phyloP scores from a whole-genome alignment of 129 eudicot genomes.

The Kitagawia praeruptora region DNA sequence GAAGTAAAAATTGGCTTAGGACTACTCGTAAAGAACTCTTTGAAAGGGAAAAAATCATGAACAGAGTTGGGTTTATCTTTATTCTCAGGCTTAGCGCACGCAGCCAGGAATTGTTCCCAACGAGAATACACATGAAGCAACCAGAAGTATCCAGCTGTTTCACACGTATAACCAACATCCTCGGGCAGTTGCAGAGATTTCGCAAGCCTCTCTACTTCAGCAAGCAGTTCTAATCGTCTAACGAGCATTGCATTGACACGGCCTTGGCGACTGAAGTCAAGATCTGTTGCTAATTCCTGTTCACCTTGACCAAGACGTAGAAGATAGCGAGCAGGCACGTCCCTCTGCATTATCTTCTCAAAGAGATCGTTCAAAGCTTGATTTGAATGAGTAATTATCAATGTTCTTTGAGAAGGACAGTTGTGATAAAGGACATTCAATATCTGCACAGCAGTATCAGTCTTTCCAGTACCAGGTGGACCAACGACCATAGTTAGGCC shows the following conservation, averaged over 20 bases:
- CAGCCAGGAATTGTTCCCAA: slow-evolving; percentile 92
- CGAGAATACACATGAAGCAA: slow-evolving; percentile 94
- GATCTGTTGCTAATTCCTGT: slow-evolving; percentile 96
- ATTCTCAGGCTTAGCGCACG: slow-evolving; percentile 39
- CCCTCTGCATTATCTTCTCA: slow-evolving; percentile 99
- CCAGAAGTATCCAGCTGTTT: slow-evolving; percentile 98
- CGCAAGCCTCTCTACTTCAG: slow-evolving; percentile 96
- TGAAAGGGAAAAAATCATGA: slow-evolving; percentile 73
- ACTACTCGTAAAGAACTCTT: slow-evolving; percentile 64
- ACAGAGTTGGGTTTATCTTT: slow-evolving; percentile 64
- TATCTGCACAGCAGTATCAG: slow-evolving; percentile 94
- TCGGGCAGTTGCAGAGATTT: slow-evolving; percentile 83
- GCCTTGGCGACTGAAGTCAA: slow-evolving; percentile 96
- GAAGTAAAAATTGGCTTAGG: slow-evolving; percentile 70
- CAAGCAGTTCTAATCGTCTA: slow-evolving; percentile 76
- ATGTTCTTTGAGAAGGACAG: slow-evolving; percentile 96
- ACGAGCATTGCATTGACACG: slow-evolving; percentile 99
- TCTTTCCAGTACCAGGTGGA: slow-evolving; percentile 99
- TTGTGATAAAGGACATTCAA: slow-evolving; percentile 93
- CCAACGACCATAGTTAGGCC: slow-evolving; percentile 98
- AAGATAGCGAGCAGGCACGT: slow-evolving; percentile 98
- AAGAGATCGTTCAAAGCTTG: slow-evolving; percentile 96
- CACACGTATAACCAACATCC: slow-evolving; percentile 97
- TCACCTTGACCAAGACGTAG: slow-evolving; percentile 99
- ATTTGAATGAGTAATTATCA: slow-evolving; percentile 96